Base-by-base conservation (phyloP, 2,329 filamentous ascomycete genomes). In the Coccinonectria pachysandricola region DNA sequence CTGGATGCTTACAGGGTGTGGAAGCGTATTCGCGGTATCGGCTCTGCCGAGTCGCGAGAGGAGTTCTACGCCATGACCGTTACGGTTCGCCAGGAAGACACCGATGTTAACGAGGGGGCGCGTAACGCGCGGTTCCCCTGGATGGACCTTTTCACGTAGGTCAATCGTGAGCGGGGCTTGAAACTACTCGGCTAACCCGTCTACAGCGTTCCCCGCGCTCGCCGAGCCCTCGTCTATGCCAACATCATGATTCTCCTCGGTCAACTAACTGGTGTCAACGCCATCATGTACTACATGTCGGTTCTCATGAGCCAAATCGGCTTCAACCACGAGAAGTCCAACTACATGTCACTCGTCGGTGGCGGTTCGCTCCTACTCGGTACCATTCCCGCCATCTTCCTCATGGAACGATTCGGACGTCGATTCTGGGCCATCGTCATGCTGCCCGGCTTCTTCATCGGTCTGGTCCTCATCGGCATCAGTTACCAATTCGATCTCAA, bases 291-390 rank as follows among this genome's bases (percentile, higher is more conserved):
- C 54, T 82, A 80, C 56, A 79, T 83, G 75, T 65, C 62, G 0
- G 63, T 71, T 0, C 56, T 84, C 6, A 80, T 83, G 74, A 56
- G 54, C 25, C 67, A 76, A 42, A 74, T 83, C 21, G 77, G 77
- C 8, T 83, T 83, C 52, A 51, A 75, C 41, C 53, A 65, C 6
- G 63, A 69, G 31, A 52, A 75, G 25, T 56, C 73, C 10, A 79
- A 75, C 32, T 83, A 81, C 62, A 83, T 84, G 78, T 81, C 77
- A 0, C 64, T 82, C 0, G 77, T 84, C 9, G 78, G 79, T 3
- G 77, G 78, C 14, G 77, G 74, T 4, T 58, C 76, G 0, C 63
- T 84, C 1, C 62, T 83, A 0, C 41, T 84, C 10, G 77, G 76
- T 12, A 77, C 75, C 0, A 75, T 81, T 17, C 76, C 76, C 0